These are phyloP conservation scores for Cucurbita maxima DNA, from an alignment of 306 rosid species.

Conservation along the genomic window DNA sequence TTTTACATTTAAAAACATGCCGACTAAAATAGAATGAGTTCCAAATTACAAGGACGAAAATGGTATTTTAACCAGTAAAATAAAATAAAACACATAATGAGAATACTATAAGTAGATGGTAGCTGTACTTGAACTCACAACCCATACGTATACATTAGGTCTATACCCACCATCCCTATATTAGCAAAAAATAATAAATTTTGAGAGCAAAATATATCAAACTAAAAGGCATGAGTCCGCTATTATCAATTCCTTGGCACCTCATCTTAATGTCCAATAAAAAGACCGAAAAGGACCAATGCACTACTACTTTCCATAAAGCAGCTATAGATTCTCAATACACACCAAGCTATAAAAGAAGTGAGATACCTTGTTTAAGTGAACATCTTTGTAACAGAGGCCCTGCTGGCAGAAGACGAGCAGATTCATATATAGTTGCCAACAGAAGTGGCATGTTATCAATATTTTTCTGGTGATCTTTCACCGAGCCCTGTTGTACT, in stretches of 20 bases:
- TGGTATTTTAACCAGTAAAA: no score
- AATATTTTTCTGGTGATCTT: conserved; percentile 30
- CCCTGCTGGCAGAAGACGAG: conserved; percentile 55
- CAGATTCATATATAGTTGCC: conserved; percentile 68
- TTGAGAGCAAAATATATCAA: no score
- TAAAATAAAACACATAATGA: no score
- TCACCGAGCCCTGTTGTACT: conserved; percentile 21
- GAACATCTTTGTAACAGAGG: conserved; percentile 77
- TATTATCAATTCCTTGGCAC: background rate
- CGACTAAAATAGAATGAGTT: no score
- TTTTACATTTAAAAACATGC: no score
- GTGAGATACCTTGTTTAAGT: conserved; percentile 38
- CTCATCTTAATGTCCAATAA: background rate
- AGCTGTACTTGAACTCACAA: no score
- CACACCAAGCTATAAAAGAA: background rate
- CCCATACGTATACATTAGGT: no score
- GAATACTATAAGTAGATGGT: no score
- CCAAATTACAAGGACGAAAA: no score
- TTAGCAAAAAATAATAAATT: no score
- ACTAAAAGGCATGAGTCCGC: background rate
- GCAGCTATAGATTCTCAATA: background rate
- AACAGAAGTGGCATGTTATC: conserved; percentile 50
- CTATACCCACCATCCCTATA: no score
- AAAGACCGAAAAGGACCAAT: background rate
- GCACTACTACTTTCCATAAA: background rate